These are phyloP conservation scores for Heteromeles arbutifolia DNA, from an alignment of 306 rosid genomes.

Conservation along the genomic window DNA sequence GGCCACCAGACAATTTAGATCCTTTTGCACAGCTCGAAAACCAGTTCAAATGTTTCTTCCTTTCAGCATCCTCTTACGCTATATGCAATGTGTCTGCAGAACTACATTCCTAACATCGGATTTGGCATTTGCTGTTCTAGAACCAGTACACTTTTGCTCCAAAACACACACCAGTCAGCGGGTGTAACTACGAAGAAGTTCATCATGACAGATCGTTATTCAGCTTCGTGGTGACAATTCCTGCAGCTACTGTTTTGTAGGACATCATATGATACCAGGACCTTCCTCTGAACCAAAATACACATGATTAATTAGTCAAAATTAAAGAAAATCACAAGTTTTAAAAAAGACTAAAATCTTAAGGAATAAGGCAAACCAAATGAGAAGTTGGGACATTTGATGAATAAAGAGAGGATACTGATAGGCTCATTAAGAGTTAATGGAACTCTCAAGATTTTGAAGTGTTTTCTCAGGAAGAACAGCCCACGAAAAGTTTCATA, in stretches of 20 bases:
- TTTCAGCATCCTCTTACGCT: neutral
- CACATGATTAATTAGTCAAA: constrained; percentile 9
- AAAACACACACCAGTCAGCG: constrained; percentile 30
- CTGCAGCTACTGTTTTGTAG: constrained; percentile 32
- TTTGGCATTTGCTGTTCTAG: neutral
- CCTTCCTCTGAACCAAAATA: constrained; percentile 42
- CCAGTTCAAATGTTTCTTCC: neutral
- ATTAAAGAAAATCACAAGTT: neutral
- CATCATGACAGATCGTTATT: constrained; percentile 45
- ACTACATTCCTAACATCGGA: neutral
- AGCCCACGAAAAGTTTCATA: neutral
- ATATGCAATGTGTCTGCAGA: neutral
- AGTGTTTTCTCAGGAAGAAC: neutral
- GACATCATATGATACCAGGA: constrained; percentile 49
- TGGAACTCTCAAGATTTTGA: neutral
- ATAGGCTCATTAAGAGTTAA: neutral
- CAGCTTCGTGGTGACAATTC: constrained; percentile 35
- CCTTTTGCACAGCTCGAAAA: neutral
- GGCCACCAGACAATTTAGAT: neutral
- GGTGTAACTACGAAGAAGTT: constrained; percentile 31
- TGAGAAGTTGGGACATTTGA: neutral
- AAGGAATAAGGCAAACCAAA: neutral
- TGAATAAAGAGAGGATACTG: neutral
- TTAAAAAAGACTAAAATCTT: neutral
- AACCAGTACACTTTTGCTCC: neutral